Percentiles rank a stretch among this genome's conserved stretches.
Evolutionary conservation across 2,329 filamentous ascomycete genomes (phyloP).

Genomic region (Fusarium protoensiforme): DNA sequence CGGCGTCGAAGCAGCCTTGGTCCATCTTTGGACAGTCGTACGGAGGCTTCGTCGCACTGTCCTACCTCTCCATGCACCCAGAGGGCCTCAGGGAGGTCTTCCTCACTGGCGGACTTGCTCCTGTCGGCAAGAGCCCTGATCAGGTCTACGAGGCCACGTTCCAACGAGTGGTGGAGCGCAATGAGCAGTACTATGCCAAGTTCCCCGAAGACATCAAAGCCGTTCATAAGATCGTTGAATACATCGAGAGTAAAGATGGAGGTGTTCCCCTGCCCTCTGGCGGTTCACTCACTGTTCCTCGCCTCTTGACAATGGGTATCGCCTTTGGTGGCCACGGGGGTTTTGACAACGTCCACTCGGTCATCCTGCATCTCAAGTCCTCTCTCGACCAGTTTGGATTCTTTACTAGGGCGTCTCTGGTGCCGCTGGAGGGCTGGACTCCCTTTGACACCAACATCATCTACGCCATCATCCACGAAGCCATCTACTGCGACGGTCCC

Average conservation of each 20-base stretch:
- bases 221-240: constrained; percentile 73
- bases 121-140: constrained; percentile 76
- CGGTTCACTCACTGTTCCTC: constrained; percentile 75
- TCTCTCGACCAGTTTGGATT: constrained; percentile 83
- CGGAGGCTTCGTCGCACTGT: constrained; percentile 86
- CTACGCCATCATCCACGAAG: constrained; percentile 89
- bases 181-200: constrained; percentile 83
- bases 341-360: constrained; percentile 77
- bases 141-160: constrained; percentile 81
- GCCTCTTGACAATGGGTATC: constrained; percentile 83
- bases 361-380: constrained; percentile 75
- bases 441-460: constrained; percentile 82
- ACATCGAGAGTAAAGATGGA: constrained; percentile 69
- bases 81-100: constrained; percentile 85
- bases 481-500: constrained; percentile 82
- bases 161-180: constrained; percentile 75
- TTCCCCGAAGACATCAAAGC: constrained; percentile 81
- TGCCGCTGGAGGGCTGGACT: constrained; percentile 73
- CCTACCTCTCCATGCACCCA: constrained; percentile 85
- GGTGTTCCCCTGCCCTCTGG: constrained; percentile 75
- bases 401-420: constrained; percentile 77
- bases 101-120: constrained; percentile 84
- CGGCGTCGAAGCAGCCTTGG: constrained; percentile 80
- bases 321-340: constrained; percentile 83
- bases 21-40: constrained; percentile 91